Evolutionary conservation across 148 eudicot species (phyloP).

Genomic region (Amaranthus palmeri): DNA sequence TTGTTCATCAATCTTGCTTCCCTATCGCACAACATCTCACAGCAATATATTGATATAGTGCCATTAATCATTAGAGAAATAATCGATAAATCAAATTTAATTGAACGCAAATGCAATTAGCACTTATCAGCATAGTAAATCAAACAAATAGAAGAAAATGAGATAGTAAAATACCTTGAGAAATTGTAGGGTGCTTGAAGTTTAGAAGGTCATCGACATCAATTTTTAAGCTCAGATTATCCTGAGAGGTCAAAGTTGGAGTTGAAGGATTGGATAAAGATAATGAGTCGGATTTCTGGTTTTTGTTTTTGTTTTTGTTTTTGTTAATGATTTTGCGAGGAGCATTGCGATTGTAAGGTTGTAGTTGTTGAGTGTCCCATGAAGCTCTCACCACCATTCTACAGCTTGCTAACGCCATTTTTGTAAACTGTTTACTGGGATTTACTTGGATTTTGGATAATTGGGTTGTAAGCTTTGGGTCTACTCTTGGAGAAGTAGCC

Average conservation of each 20-base stretch:
- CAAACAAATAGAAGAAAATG: not conserved
- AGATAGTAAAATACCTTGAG: slow-evolving; percentile 35
- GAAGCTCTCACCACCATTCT: slow-evolving; percentile 38
- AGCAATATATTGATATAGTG: not conserved
- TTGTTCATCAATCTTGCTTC: too few relatives aligned
- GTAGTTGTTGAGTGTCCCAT: slow-evolving; percentile 56
- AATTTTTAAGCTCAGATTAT: slow-evolving; percentile 23
- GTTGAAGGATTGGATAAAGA: slow-evolving; percentile 22
- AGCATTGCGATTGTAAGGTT: slow-evolving; percentile 58
- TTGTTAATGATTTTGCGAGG: slow-evolving; percentile 28
- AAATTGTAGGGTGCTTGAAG: slow-evolving; percentile 19
- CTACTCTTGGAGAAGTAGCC: too few relatives aligned
- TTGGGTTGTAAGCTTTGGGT: too few relatives aligned
- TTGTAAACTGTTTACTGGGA: not conserved
- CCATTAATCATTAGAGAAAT: not conserved
- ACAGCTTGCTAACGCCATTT: slow-evolving; percentile 32
- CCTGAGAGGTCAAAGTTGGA: slow-evolving; percentile 8
- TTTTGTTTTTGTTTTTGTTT: too few relatives aligned
- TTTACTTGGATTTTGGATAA: not conserved
- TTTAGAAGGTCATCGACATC: slow-evolving; percentile 53
- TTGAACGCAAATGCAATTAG: slow-evolving; percentile 4
- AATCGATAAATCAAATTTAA: not conserved
- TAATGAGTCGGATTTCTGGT: slow-evolving; percentile 10
- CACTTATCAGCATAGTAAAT: not conserved
- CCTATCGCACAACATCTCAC: not conserved